Percentiles rank a stretch among this genome's conserved stretches.
These are phyloP conservation scores for Harrya chromipes DNA, from an alignment of 768 basidiomycete species.

Conservation along the genomic window DNA sequence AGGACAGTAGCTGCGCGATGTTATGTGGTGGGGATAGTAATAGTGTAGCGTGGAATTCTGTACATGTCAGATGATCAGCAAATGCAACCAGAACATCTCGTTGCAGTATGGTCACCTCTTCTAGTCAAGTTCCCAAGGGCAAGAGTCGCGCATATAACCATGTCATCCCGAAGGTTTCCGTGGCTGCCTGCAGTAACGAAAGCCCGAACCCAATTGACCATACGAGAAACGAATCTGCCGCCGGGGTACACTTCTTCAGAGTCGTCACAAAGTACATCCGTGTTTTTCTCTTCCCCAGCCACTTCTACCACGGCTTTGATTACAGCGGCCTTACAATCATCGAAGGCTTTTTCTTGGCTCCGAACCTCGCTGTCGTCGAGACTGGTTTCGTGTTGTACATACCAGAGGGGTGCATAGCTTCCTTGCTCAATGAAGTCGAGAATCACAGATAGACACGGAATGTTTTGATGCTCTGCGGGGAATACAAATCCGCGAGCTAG, in stretches of 20 bases:
- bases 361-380: slow-evolving; percentile 45
- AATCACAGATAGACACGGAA: slow-evolving; percentile 59
- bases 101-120: slow-evolving; percentile 49
- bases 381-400: slow-evolving; percentile 32
- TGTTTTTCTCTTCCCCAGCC: slow-evolving; percentile 76
- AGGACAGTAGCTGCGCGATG: slow-evolving; percentile 59
- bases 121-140: slow-evolving; percentile 79
- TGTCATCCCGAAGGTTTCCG: slow-evolving; percentile 56
- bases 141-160: slow-evolving; percentile 80
- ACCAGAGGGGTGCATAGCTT: slow-evolving; percentile 66
- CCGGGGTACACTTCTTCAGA: slow-evolving; percentile 53
- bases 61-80: slow-evolving; percentile 5
- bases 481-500: slow-evolving; percentile 64
- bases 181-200: slow-evolving; percentile 42
- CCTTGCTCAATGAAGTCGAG: slow-evolving; percentile 75
- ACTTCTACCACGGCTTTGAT: slow-evolving; percentile 86
- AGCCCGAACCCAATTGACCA: slow-evolving; percentile 72
- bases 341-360: slow-evolving; percentile 67
- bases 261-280: slow-evolving; percentile 74
- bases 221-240: slow-evolving; percentile 67
- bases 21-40: slow-evolving; percentile 65
- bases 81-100: not conserved
- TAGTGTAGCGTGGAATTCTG: slow-evolving; percentile 58
- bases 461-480: slow-evolving; percentile 52
- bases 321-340: slow-evolving; percentile 80